These are phyloP conservation scores for Aspergillus incahuasiensis DNA, from an alignment of 495 filamentous ascomycete species.

Conservation along the genomic window DNA sequence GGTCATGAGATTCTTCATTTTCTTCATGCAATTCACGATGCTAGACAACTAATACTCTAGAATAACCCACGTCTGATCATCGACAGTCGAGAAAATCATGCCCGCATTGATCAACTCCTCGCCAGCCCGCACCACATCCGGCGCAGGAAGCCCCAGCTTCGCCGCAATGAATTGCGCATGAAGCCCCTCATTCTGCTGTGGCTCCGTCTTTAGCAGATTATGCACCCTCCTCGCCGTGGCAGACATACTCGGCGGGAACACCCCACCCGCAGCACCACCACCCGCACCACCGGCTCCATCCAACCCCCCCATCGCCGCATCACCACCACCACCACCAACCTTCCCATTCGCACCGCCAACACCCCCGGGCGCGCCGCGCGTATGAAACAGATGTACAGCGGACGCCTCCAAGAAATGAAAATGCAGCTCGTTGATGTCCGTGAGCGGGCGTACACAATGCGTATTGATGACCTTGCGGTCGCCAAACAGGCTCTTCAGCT, in stretches of 20 bases:
- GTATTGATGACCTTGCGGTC: conserved; percentile 75
- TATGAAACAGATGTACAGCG: conserved; percentile 79
- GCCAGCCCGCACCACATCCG: conserved; percentile 67
- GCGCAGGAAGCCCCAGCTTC: conserved; percentile 53
- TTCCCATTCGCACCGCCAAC: conserved; percentile 23
- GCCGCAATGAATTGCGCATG: conserved; percentile 71
- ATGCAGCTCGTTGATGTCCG: conserved; percentile 85
- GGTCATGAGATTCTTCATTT: too few species aligned
- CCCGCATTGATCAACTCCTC: conserved; percentile 72
- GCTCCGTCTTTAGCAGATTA: conserved; percentile 54
- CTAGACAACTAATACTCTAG: conserved; percentile 57
- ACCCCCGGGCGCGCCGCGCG: conserved; percentile 60
- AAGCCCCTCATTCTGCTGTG: conserved; percentile 72
- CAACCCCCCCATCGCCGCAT: conserved; percentile 37
- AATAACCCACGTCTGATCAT: conserved; percentile 76
- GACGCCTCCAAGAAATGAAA: conserved; percentile 87
- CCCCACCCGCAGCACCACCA: conserved; percentile 14
- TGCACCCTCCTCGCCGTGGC: conserved; percentile 61
- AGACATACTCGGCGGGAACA: conserved; percentile 47
- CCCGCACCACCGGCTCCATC: conserved; percentile 28
- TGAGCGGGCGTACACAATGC: conserved; percentile 72
- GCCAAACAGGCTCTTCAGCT: conserved; percentile 64
- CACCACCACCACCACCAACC: conserved; percentile 23
- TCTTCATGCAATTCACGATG: too few species aligned
- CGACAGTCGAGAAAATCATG: conserved; percentile 82